These are phyloP conservation scores for Acacia concinna DNA, from an alignment of 331 rosid genomes.

Conservation along the genomic window DNA sequence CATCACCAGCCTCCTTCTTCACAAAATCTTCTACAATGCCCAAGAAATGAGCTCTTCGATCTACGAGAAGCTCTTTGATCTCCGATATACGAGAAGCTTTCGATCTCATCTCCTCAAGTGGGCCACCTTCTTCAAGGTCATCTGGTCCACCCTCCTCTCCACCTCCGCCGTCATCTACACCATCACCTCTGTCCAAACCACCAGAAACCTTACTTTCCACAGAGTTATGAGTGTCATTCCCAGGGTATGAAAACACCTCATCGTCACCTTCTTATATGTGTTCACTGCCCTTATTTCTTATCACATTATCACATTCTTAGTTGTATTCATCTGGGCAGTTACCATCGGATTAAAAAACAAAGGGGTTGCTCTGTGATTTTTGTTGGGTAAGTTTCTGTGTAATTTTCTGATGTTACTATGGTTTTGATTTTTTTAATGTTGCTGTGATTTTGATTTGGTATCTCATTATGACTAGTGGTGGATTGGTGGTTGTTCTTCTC, in stretches of 20 bases:
- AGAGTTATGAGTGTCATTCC: slow-evolving; percentile 73
- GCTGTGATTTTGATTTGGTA: too few species aligned
- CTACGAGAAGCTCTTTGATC: slow-evolving; percentile 37
- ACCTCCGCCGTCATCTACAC: slow-evolving; percentile 91
- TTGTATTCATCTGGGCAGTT: neutral
- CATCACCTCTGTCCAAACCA: slow-evolving; percentile 64
- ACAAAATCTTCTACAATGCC: slow-evolving; percentile 37
- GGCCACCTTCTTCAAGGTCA: slow-evolving; percentile 48
- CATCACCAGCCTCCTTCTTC: slow-evolving; percentile 48
- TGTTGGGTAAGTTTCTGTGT: too few species aligned
- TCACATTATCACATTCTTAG: slow-evolving; percentile 26
- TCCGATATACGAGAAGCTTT: too few species aligned
- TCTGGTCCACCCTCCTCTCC: slow-evolving; percentile 56
- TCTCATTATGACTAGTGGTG: too few species aligned
- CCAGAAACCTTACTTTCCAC: slow-evolving; percentile 47
- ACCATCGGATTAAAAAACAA: rapidly evolving
- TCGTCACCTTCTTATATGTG: slow-evolving; percentile 64
- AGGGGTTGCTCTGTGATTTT: too few species aligned
- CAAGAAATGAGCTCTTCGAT: slow-evolving; percentile 19
- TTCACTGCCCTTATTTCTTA: slow-evolving; percentile 41
- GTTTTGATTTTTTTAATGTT: too few species aligned
- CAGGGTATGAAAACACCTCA: slow-evolving; percentile 75
- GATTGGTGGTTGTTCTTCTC: too few species aligned
- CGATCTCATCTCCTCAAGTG: slow-evolving; percentile 52
- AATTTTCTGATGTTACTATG: too few species aligned